phyloP scores from a whole-genome alignment of 371 early-diverging fungal genomes.

The Apophysomyces ossiformis region DNA sequence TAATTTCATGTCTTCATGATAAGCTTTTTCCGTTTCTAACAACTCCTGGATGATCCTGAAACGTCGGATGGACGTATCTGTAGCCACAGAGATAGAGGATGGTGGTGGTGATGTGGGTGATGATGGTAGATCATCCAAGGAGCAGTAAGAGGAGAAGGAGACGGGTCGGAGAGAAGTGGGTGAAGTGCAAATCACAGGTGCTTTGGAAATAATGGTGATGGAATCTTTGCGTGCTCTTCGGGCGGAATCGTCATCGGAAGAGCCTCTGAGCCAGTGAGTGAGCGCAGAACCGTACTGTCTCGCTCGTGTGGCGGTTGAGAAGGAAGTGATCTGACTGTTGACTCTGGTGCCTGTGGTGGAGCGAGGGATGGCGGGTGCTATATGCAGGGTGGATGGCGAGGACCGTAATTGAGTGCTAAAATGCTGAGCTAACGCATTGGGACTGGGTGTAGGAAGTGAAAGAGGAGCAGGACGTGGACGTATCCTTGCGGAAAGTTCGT shows the following conservation, averaged over 20 bases:
- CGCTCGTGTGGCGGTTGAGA: slow-evolving; percentile 24
- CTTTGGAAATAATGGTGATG: slow-evolving; percentile 25
- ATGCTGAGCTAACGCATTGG: neutral
- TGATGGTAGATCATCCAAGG: neutral
- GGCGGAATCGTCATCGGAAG: neutral
- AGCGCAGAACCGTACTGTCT: slow-evolving; percentile 26
- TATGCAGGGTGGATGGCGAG: slow-evolving; percentile 11
- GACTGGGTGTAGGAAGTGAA: neutral
- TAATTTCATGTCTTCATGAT: slow-evolving; percentile 72
- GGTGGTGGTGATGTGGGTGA: neutral
- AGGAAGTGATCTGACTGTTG: slow-evolving; percentile 9
- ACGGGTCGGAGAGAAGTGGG: neutral
- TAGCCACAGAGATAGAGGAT: too few relatives aligned
- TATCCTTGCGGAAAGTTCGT: too few relatives aligned
- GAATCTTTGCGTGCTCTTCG: slow-evolving; percentile 25
- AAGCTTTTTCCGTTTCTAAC: slow-evolving; percentile 71
- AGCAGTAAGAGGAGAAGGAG: neutral
- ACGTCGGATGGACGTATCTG: neutral
- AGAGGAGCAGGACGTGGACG: too few relatives aligned
- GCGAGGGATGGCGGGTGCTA: neutral
- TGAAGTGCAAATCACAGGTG: slow-evolving; percentile 13
- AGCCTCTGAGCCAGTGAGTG: slow-evolving; percentile 25
- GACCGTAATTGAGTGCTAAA: neutral
- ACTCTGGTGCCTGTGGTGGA: slow-evolving; percentile 7
- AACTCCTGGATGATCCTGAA: slow-evolving; percentile 59